Evolutionary conservation across 1,139 yeast genomes (phyloP).

Genomic region (Saccharomyces hybrid): DNA sequence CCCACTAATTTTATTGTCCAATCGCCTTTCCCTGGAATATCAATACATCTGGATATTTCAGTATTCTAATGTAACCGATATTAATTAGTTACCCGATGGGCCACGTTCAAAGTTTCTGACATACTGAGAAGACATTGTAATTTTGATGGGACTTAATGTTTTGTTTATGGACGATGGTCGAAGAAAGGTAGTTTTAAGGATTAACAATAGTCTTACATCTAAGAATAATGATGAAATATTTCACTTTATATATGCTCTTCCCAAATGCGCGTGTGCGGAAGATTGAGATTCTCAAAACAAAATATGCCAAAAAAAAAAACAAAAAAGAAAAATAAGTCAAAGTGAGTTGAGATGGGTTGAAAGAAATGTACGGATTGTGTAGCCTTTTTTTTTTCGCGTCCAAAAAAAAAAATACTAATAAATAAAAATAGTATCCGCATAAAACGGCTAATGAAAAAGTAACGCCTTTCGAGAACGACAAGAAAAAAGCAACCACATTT

Average conservation of each 20-base stretch:
- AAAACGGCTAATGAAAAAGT: not conserved
- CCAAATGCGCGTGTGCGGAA: not conserved
- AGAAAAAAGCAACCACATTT: conserved; percentile 4
- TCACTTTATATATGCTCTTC: not conserved
- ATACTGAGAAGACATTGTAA: not conserved
- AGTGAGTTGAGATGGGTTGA: too few relatives aligned
- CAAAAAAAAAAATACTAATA: not conserved
- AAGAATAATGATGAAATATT: not conserved
- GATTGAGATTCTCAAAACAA: too few relatives aligned
- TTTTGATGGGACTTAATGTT: not conserved
- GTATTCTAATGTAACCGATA: not conserved
- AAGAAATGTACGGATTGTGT: not conserved
- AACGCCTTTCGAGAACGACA: not conserved
- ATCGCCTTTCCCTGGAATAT: not conserved
- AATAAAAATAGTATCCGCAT: too few relatives aligned
- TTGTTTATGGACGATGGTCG: too few relatives aligned
- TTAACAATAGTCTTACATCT: too few relatives aligned
- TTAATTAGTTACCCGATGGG: not conserved
- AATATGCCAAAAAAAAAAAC: too few relatives aligned
- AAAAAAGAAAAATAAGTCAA: too few relatives aligned
- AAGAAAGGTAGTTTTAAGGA: too few relatives aligned
- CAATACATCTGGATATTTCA: not conserved
- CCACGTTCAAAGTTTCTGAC: not conserved
- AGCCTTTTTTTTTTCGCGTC: not conserved
- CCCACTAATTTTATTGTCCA: too few relatives aligned